Percentiles rank a stretch among this genome's conserved stretches.
Evolutionary conservation across 495 filamentous ascomycete genomes (phyloP).

Genomic region (Neurospora pannonica): DNA sequence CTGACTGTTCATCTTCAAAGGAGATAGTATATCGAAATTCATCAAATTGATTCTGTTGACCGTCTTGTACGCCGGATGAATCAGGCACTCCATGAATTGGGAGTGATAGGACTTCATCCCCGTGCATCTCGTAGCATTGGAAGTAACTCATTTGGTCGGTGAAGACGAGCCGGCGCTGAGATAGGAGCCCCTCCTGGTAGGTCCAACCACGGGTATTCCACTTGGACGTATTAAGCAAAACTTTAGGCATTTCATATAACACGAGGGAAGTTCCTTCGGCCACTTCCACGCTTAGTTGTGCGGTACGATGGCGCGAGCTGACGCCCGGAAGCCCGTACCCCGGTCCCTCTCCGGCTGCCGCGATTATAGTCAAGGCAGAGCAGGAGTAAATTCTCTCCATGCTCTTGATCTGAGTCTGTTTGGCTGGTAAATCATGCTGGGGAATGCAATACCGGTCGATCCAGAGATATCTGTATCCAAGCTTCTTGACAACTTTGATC

Average conservation of each 20-base stretch:
- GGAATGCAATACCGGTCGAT: slow-evolving; percentile 18
- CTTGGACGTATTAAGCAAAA: slow-evolving; percentile 7
- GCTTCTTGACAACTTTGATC: neutral
- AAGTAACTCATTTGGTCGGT: slow-evolving; percentile 25
- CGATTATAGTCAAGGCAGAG: slow-evolving; percentile 14
- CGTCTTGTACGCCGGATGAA: neutral
- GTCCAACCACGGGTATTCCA: slow-evolving; percentile 36
- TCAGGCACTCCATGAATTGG: neutral
- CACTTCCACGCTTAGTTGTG: neutral
- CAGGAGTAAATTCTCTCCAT: slow-evolving; percentile 19
- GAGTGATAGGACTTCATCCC: slow-evolving; percentile 4
- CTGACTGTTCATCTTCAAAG: neutral
- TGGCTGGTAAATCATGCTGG: slow-evolving; percentile 4
- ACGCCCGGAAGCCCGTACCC: slow-evolving; percentile 17
- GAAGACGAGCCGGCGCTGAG: slow-evolving; percentile 12
- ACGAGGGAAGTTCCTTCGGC: neutral
- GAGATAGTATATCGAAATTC: neutral
- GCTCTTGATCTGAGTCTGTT: slow-evolving; percentile 11
- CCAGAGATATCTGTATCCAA: slow-evolving; percentile 16
- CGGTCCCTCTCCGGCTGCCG: slow-evolving; percentile 11
- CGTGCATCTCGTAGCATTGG: slow-evolving; percentile 21
- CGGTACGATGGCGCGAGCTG: neutral
- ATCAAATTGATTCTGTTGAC: neutral
- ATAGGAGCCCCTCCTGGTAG: slow-evolving; percentile 30
- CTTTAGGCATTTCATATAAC: neutral